These are phyloP conservation scores for Elsinoe ampelina DNA, from an alignment of 2,329 filamentous ascomycete genomes.

Conservation along the genomic window DNA sequence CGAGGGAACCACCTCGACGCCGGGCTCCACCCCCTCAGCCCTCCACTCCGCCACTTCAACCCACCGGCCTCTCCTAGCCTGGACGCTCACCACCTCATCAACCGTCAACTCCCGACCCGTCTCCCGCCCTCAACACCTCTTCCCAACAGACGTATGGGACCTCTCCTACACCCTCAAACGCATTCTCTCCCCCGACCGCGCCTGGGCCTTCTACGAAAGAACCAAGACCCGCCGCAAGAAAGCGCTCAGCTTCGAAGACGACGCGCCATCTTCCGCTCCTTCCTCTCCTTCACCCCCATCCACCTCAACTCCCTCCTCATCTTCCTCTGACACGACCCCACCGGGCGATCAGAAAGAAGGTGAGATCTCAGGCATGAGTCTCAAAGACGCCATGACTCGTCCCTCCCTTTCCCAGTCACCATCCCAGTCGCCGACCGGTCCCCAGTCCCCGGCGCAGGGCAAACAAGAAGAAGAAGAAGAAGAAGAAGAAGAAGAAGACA, in stretches of 20 bases:
- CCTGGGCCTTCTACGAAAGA: slow-evolving; percentile 45
- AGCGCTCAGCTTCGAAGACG: slow-evolving; percentile 34
- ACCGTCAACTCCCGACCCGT: slow-evolving; percentile 59
- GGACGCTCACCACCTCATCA: slow-evolving; percentile 65
- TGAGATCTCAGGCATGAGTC: not conserved
- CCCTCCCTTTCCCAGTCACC: too few relatives aligned
- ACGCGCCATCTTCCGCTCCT: slow-evolving; percentile 17
- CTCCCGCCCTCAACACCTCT: slow-evolving; percentile 48
- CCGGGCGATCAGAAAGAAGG: not conserved
- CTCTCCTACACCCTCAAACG: slow-evolving; percentile 73
- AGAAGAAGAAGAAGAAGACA: not conserved
- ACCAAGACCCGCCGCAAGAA: slow-evolving; percentile 49
- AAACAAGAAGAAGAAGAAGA: not conserved
- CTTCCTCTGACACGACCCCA: too few relatives aligned
- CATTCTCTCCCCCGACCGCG: slow-evolving; percentile 37
- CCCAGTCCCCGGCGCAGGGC: too few relatives aligned
- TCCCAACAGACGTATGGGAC: slow-evolving; percentile 48
- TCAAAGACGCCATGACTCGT: slow-evolving; percentile 15
- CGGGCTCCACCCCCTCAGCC: slow-evolving; percentile 8
- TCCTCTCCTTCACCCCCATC: not conserved
- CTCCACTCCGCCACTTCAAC: slow-evolving; percentile 12
- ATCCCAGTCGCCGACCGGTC: too few relatives aligned
- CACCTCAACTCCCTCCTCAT: too few relatives aligned
- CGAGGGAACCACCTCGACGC: not conserved
- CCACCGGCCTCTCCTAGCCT: slow-evolving; percentile 46